Conservation (phyloP, 495 filamentous ascomycete genomes). For the Sabuloglossum arenarium region DNA sequence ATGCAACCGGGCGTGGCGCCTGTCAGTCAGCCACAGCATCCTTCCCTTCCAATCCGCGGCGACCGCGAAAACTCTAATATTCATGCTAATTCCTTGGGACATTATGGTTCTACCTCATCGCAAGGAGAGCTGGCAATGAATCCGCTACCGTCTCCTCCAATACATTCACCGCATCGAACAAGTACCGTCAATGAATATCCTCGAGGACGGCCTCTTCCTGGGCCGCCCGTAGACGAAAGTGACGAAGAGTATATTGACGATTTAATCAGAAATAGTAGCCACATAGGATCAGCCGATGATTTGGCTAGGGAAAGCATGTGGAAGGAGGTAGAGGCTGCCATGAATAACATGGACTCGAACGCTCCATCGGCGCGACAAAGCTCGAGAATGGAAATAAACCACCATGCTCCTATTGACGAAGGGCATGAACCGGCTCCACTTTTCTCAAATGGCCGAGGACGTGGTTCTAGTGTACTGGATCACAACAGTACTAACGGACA, state of each 20-base stretch:
- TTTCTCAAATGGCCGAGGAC: constrained; percentile 1
- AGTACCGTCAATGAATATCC: constrained; percentile 35
- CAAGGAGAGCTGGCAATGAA: background rate
- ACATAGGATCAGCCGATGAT: constrained; percentile 8
- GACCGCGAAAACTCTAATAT: background rate
- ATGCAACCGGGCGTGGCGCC: constrained; percentile 10
- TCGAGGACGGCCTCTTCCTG: constrained; percentile 38
- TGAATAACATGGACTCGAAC: constrained; percentile 14
- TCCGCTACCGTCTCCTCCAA: constrained; percentile 20
- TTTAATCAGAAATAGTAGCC: constrained; percentile 9
- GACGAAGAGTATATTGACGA: constrained; percentile 10
- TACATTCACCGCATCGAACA: constrained; percentile 26
- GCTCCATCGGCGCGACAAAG: constrained; percentile 12
- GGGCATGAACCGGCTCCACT: constrained; percentile 7
- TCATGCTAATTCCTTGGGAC: constrained; percentile 7
- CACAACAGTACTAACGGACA: constrained; percentile 33
- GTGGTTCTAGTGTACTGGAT: constrained; percentile 21
- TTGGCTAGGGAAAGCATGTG: constrained; percentile 24
- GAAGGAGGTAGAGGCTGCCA: constrained; percentile 27
- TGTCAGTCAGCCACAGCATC: constrained; percentile 10
- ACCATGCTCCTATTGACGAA: constrained; percentile 12
- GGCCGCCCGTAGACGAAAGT: constrained; percentile 13
- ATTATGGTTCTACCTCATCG: constrained; percentile 14
- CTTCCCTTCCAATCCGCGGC: constrained; percentile 15
- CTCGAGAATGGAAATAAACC: constrained; percentile 10